Base-by-base conservation (phyloP, 805 yeast species). In the Sporopachydermia lactativora region DNA sequence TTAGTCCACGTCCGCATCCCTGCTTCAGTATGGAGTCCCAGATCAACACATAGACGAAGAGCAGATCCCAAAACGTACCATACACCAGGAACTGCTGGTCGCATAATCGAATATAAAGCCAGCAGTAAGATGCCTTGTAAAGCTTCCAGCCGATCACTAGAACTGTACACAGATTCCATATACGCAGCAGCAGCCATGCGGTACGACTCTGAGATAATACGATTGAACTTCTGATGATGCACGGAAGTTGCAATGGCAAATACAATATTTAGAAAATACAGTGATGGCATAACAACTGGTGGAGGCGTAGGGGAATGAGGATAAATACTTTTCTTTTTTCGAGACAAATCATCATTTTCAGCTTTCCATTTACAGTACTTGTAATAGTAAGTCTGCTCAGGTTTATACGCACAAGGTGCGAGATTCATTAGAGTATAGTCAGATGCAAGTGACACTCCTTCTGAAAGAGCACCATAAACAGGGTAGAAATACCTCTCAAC, bases 31-130 rank as follows among this genome's bases (percentile, higher is more conserved):
- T 86, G 96, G 4, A 86, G 62, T 1, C 94, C 95, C 44, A 86
- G 57, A 57, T 86, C 96, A 18, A 85, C 83, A 49, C 89, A 77
- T 39, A 83, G 58, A 45, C 96, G 66, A 39, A 84, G 58, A 0
- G 89, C 86, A 1, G 83, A 73, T 0, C 95, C 95, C 47, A 83
- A 61, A 3, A 81, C 74, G 54, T 83, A 83, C 96, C 96, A 86
- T n/a, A 83, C 84, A 3, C 95, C 92, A 0, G 95, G 95, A 11
- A 73, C 73, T 1, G 89, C 77, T 0, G 96, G 96, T 43, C 95
- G 68, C 95, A 86, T 84, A 24, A 80, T 66, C 1, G 94, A 75
- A 53, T 81, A 86, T 3, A 78, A 53, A 0, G 89, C 74, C 35
- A 81, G 59, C 11, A 83, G 61, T 14, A 86, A 54, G 11, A 82